phyloP scores from a whole-genome alignment of 306 rosid species.

The Fragaria ananassa region DNA sequence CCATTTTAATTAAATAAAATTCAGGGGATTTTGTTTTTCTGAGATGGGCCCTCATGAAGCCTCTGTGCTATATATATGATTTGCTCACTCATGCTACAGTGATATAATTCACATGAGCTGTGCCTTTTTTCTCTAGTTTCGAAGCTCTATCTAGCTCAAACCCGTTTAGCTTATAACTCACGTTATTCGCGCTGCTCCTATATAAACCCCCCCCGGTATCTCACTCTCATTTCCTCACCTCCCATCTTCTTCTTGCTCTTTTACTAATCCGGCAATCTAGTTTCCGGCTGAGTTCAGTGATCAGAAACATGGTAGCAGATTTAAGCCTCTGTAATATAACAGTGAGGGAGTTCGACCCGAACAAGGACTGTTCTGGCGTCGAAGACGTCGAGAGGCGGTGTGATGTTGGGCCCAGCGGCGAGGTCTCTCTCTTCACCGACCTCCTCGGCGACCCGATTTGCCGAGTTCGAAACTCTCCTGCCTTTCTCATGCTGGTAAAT shows the following conservation, averaged over 20 bases:
- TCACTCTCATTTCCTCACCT: background rate
- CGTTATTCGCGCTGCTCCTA: constrained; percentile 30
- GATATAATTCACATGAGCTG: background rate
- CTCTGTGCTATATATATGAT: constrained; percentile 6
- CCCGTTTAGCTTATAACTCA: constrained; percentile 37
- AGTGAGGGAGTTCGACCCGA: constrained; percentile 53
- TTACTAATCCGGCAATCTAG: background rate
- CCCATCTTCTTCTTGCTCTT: background rate
- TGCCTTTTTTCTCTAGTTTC: constrained; percentile 25
- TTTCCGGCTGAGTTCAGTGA: background rate
- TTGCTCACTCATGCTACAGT: background rate
- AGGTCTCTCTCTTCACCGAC: constrained; percentile 75
- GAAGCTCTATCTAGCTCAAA: constrained; percentile 1
- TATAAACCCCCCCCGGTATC: constrained; percentile 24
- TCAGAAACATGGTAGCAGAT: background rate
- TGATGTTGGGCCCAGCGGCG: constrained; percentile 76
- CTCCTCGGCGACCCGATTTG: constrained; percentile 90
- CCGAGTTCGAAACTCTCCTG: constrained; percentile 95
- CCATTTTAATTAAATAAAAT: background rate
- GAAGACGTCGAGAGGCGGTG: constrained; percentile 78
- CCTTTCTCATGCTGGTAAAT: constrained; percentile 83
- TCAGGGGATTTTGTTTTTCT: background rate
- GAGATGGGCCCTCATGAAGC: background rate
- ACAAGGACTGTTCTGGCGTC: constrained; percentile 45
- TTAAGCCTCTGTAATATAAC: background rate